Conservation (phyloP, 1,139 yeast species). For the Debaryomycetaceae sp. region DNA sequence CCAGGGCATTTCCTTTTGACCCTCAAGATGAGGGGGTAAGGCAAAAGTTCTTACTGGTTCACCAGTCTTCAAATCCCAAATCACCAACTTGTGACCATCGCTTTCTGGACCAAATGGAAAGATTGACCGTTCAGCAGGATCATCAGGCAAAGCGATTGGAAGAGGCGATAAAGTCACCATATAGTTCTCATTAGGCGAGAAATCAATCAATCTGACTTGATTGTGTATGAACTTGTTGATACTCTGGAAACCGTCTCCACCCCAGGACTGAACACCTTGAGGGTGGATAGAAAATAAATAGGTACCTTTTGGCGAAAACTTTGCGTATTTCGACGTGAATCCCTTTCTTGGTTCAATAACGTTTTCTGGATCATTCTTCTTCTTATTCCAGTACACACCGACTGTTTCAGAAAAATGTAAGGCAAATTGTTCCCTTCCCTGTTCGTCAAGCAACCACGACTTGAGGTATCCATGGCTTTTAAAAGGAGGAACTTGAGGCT, state of each 20-base stretch:
- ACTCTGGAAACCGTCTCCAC: slow-evolving; percentile 77
- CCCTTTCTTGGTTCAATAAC: slow-evolving; percentile 75
- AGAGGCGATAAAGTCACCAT: slow-evolving; percentile 88
- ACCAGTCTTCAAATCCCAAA: slow-evolving; percentile 89
- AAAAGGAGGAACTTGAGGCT: slow-evolving; percentile 70
- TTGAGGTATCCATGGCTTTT: slow-evolving; percentile 76
- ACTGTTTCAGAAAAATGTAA: slow-evolving; percentile 79
- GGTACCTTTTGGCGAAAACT: slow-evolving; percentile 93
- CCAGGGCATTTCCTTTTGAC: slow-evolving; percentile 82
- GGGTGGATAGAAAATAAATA: slow-evolving; percentile 85
- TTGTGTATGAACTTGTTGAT: slow-evolving; percentile 82
- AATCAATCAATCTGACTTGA: slow-evolving; percentile 84
- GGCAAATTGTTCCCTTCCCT: slow-evolving; percentile 87
- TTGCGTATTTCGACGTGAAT: slow-evolving; percentile 85
- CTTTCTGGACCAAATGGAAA: slow-evolving; percentile 87
- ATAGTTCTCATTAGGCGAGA: slow-evolving; percentile 88
- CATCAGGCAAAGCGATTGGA: slow-evolving; percentile 72
- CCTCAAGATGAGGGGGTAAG: slow-evolving; percentile 72
- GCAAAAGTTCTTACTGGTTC: slow-evolving; percentile 89
- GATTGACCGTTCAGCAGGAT: slow-evolving; percentile 56
- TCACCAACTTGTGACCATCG: slow-evolving; percentile 89
- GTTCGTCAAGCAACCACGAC: slow-evolving; percentile 87
- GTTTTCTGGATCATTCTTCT: slow-evolving; percentile 69
- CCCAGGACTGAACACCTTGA: slow-evolving; percentile 96
- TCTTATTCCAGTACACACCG: slow-evolving; percentile 86